A percentile compares a stretch with the other conserved stretches of the same genome.
Conservation (phyloP, 768 basidiomycete genomes). For the Sutorius australiensis region DNA sequence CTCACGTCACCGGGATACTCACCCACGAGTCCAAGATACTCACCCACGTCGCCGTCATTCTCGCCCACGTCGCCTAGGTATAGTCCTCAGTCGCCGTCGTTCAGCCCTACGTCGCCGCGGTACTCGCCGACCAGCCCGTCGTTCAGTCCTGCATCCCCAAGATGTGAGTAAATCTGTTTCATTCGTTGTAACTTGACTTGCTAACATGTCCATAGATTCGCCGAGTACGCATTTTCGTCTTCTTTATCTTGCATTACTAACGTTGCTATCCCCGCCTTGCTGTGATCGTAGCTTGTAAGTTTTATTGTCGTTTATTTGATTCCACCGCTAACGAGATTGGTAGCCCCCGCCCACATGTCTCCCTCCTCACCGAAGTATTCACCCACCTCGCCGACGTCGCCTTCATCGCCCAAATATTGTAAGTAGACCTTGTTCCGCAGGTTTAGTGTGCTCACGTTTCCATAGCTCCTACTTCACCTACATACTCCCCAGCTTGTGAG, state of each 20-base stretch:
- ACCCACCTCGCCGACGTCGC: conserved; percentile 89
- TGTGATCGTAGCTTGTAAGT: conserved; percentile 57
- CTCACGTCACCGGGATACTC: conserved; percentile 73
- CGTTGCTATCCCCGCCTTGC: not conserved
- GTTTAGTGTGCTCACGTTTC: conserved; percentile 10
- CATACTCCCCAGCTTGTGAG: conserved; percentile 86
- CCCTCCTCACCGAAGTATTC: conserved; percentile 92
- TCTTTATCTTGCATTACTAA: conserved; percentile 23
- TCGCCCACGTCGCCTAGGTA: conserved; percentile 83
- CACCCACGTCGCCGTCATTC: conserved; percentile 80
- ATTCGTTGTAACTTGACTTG: not conserved
- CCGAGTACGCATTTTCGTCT: conserved; percentile 56
- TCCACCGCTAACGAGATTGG: conserved; percentile 7
- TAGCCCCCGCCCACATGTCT: conserved; percentile 78
- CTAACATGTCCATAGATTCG: conserved; percentile 50
- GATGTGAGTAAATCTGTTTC: conserved; percentile 51
- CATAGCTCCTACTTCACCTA: conserved; percentile 79
- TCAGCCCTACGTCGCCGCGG: conserved; percentile 84
- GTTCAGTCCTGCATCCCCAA: conserved; percentile 91
- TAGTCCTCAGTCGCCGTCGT: conserved; percentile 87
- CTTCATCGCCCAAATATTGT: conserved; percentile 92
- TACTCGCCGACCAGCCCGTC: conserved; percentile 90
- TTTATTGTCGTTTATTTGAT: not conserved
- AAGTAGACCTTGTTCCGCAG: conserved; percentile 27
- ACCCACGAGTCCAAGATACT: conserved; percentile 76